phyloP scores from a whole-genome alignment of 306 rosid species.

The Oxytropis ochrocephala region DNA sequence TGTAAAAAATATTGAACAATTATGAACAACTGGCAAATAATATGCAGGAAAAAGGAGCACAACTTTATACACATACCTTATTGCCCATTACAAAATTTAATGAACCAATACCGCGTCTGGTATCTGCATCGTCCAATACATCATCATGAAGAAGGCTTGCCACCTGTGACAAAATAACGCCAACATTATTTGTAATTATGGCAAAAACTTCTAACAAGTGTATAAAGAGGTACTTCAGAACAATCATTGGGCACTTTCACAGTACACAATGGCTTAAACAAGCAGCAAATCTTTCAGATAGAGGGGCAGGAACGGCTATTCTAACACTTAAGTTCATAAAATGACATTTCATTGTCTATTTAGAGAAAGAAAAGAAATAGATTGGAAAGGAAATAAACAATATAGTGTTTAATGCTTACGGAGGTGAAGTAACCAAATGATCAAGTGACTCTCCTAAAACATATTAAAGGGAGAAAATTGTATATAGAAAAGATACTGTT shows the following conservation, averaged over 20 bases:
- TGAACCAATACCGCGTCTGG: constrained; percentile 88
- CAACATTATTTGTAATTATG: constrained; percentile 2
- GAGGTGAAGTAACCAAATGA: background rate
- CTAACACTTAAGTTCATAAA: background rate
- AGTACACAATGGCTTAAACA: background rate
- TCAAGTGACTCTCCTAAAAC: background rate
- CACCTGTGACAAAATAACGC: constrained; percentile 45
- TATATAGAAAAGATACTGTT: no score
- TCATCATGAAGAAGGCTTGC: constrained; percentile 99
- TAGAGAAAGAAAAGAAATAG: background rate
- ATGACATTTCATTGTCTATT: background rate
- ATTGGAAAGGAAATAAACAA: background rate
- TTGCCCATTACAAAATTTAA: constrained; percentile 86
- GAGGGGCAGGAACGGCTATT: background rate
- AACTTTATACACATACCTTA: constrained; percentile 51
- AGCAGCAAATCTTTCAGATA: background rate
- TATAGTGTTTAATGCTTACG: background rate
- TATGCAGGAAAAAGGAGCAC: background rate
- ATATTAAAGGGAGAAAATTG: background rate
- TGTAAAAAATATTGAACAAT: constrained; percentile 12
- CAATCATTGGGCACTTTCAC: background rate
- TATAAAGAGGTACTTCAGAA: background rate
- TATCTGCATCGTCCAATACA: constrained; percentile 96
- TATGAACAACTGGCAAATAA: background rate
- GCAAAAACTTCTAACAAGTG: background rate